Evolutionary conservation across 225 moss, liverwort and hornwort species (phyloP), one percentile per base, ranked within the genome.

Genomic region (Polytrichum formosum): DNA sequence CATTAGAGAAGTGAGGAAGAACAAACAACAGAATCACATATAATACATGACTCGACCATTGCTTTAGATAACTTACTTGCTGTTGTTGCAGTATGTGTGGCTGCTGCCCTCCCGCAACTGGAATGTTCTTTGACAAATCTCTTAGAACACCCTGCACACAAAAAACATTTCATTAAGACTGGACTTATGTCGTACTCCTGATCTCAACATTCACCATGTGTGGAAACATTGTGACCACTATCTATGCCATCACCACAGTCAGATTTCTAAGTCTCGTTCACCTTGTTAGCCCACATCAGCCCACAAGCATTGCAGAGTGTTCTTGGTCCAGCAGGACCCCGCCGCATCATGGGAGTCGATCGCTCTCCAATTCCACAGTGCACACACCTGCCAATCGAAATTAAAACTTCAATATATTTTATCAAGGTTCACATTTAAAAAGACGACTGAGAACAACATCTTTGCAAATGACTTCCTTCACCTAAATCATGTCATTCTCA

Each of bases 281-380:
- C 92, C 89, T 95, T 92, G 74, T 95, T 95, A 16, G 92, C 92
- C 92, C 92, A 95, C 92, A 95, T 95, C 64, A 95, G 74, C 18
- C 92, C 95, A 79, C 91, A 95, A 2, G 95, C 92, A 67, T 95
- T 92, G 70, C 95, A 95, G 5, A 91, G 77, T 4, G 89, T 95
- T 73, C 89, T 80, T 69, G 92, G 95, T 33, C 95, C 92, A 4
- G 84, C 85, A 21, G 91, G 95, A 28, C 95, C 95, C 67, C 92
- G 78, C n/a, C 92, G 84, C 95, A 95, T 92, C 95, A 92, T 95
- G 18, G 92, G 92, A 69, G 93, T 96, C 5, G 90, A 88, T 19
- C 90, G 85, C 84, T 91, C 91, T 64, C 93, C 93, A 70, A 96
- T 93, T 59, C 91, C 90, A 75, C 96, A 93, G 65, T 96, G 96